A percentile compares a stretch with the other conserved stretches of the same genome.
Conservation (phyloP, 768 basidiomycete genomes). For the Boletus rubroflammeus region DNA sequence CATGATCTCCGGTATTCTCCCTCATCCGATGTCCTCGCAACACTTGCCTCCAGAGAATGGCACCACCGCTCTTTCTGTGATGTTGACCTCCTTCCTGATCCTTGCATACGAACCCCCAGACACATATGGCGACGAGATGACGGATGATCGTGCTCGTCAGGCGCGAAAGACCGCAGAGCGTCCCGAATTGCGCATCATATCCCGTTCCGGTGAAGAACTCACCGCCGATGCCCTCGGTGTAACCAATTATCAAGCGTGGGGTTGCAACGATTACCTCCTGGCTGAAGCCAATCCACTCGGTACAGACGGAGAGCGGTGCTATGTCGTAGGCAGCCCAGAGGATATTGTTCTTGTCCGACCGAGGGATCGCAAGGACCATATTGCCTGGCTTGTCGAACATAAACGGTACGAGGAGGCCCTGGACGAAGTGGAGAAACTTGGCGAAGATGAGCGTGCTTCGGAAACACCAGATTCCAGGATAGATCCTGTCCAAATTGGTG, state of each 20-base stretch:
- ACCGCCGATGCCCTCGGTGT: conserved; percentile 81
- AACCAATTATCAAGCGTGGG: conserved; percentile 74
- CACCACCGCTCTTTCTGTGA: conserved; percentile 21
- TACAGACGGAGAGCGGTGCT: conserved; percentile 45
- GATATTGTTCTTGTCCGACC: conserved; percentile 86
- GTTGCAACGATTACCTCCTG: conserved; percentile 88
- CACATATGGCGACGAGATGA: conserved; percentile 60
- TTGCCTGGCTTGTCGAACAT: conserved; percentile 88
- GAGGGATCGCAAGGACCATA: conserved; percentile 85
- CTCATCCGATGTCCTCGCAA: conserved; percentile 52
- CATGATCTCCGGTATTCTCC: conserved; percentile 89
- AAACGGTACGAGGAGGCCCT: conserved; percentile 88
- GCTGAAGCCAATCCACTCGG: conserved; percentile 41
- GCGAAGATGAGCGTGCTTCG: conserved; percentile 22
- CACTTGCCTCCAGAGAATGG: conserved; percentile 15
- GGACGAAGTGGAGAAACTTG: conserved; percentile 69
- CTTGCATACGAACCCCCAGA: conserved; percentile 85
- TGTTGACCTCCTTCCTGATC: conserved; percentile 75
- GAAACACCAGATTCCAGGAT: conserved; percentile 41
- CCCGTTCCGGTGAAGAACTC: conserved; percentile 83
- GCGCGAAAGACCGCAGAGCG: conserved; percentile 81
- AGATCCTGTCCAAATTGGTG: conserved; percentile 69
- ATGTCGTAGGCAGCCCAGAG: conserved; percentile 82
- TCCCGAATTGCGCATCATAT: conserved; percentile 93
- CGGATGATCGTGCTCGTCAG: conserved; percentile 67